Percentiles rank a stretch among this genome's conserved stretches.
These are phyloP conservation scores for Narthecium ossifragum DNA, from an alignment of 106 monocot genomes.

Conservation along the genomic window DNA sequence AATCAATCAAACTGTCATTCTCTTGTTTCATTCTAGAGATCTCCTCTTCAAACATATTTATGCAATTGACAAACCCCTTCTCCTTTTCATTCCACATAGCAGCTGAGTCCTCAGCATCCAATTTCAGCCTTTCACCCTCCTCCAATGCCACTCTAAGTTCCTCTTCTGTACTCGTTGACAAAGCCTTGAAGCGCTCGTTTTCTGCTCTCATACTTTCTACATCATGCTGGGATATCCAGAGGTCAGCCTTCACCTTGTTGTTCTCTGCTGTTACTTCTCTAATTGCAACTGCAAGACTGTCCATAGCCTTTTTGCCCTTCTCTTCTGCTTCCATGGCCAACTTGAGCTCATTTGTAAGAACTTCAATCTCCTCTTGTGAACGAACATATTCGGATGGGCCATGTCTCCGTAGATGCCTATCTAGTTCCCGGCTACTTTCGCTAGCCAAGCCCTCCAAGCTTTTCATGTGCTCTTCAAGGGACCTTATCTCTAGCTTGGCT, in stretches of 20 bases:
- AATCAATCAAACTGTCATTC: constrained; percentile 30
- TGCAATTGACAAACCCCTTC: constrained; percentile 42
- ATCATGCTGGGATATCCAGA: constrained; percentile 20
- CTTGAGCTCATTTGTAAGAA: constrained; percentile 32
- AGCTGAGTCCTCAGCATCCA: constrained; percentile 50
- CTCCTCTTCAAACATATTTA: constrained; percentile 62
- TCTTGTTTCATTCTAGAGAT: constrained; percentile 37
- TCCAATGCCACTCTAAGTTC: constrained; percentile 25
- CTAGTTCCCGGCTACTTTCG: neutral
- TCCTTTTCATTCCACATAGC: constrained; percentile 63
- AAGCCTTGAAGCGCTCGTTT: constrained; percentile 12
- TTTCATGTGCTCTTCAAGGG: constrained; percentile 30
- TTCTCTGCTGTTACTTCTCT: constrained; percentile 57
- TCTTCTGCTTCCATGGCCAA: constrained; percentile 47
- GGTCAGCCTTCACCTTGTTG: constrained; percentile 29
- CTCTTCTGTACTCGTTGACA: constrained; percentile 28
- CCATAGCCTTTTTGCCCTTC: constrained; percentile 82
- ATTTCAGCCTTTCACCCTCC: constrained; percentile 33
- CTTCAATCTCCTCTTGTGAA: constrained; percentile 14
- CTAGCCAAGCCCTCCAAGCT: constrained; percentile 6
- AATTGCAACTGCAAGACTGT: constrained; percentile 53
- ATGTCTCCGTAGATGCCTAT: neutral
- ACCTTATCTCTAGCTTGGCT: constrained; percentile 54
- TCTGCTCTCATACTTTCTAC: constrained; percentile 22
- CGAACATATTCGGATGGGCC: neutral